Base-by-base conservation (phyloP, 805 yeast genomes). In the Schizosaccharomyces octosporus region DNA sequence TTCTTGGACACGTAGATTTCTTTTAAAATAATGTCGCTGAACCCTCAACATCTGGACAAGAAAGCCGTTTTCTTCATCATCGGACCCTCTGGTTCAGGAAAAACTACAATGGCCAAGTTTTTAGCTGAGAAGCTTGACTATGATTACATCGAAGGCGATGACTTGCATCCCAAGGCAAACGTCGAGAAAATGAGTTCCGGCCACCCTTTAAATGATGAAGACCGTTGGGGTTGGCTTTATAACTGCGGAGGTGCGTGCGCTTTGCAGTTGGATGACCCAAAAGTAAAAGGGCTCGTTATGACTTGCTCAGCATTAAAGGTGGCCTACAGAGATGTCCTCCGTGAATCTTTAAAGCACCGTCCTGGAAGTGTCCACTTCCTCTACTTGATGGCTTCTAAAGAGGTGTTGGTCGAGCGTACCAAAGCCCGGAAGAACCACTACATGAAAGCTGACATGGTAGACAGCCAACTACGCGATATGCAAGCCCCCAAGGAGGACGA, bases 1-100 rank as follows among this genome's bases (percentile, higher is more conserved):
- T 19, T 43, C 48, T n/a, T 19, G 21, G 21, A 43, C 6, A 45
- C 13, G 13, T 45, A n/a, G 24, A 45, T 13, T 19, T 11, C 24
- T 45, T 19, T 13, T n/a, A 17, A 7, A 5, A 24, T 3, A 11
- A 45, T 24, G 21, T 24, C 51, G 27, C 11, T 45, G 11, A 45
- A 45, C n/a, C 51, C 51, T 45, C 21, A n/a, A 11, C n/a, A 24
- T 7, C 3, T 19, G 17, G 31, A 17, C 11, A 24, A 51, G 19
- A 51, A 21, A 51, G 31, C 21, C 45, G 60, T 65, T 59, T 63
- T 62, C 61, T 60, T 65, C 36, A 81, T 90, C 7, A 96, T 95
- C 13, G 98, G 98, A 0, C 95, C 97, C 0, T 89, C 96, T 0
- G 97, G 97, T 7, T 85, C 95, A 1, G 98, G 98, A 0, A 93